Evolutionary conservation across 2,329 filamentous ascomycete genomes (phyloP).

Genomic region (Gaeumannomyces tritici): DNA sequence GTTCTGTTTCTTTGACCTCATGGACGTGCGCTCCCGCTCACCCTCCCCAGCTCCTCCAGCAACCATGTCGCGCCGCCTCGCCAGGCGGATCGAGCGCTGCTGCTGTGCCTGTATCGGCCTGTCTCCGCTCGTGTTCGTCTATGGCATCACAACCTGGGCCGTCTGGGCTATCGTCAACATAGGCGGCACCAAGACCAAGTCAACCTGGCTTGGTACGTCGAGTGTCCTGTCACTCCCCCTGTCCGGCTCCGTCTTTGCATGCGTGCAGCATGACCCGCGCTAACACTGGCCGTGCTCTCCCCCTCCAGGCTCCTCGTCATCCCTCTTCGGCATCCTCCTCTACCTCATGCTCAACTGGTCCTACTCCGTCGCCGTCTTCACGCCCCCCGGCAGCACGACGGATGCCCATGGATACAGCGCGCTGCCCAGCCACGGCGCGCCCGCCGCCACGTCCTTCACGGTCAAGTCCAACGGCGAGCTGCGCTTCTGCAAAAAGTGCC

Average conservation of each 20-base stretch:
- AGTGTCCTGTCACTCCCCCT: background rate
- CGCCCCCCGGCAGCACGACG: slow-evolving; percentile 67
- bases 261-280: background rate
- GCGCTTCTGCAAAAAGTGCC: slow-evolving; percentile 96
- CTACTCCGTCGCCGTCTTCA: slow-evolving; percentile 92
- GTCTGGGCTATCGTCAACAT: slow-evolving; percentile 78
- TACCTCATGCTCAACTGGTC: slow-evolving; percentile 77
- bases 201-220: slow-evolving; percentile 46
- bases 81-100: slow-evolving; percentile 64
- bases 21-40: slow-evolving; percentile 5
- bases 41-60: slow-evolving; percentile 23
- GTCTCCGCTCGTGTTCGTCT: slow-evolving; percentile 84
- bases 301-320: slow-evolving; percentile 40
- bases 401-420: slow-evolving; percentile 64
- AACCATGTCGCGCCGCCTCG: slow-evolving; percentile 52
- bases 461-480: slow-evolving; percentile 84
- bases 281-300: background rate
- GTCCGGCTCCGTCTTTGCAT: background rate
- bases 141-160: slow-evolving; percentile 85
- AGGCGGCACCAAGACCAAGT: slow-evolving; percentile 45
- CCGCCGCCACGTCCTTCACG: slow-evolving; percentile 66
- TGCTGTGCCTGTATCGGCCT: slow-evolving; percentile 75
- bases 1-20: background rate
- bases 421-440: slow-evolving; percentile 62
- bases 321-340: slow-evolving; percentile 57